Base-by-base conservation (phyloP, 257 asterid genomes). In the Nicotiana sylvestris region DNA sequence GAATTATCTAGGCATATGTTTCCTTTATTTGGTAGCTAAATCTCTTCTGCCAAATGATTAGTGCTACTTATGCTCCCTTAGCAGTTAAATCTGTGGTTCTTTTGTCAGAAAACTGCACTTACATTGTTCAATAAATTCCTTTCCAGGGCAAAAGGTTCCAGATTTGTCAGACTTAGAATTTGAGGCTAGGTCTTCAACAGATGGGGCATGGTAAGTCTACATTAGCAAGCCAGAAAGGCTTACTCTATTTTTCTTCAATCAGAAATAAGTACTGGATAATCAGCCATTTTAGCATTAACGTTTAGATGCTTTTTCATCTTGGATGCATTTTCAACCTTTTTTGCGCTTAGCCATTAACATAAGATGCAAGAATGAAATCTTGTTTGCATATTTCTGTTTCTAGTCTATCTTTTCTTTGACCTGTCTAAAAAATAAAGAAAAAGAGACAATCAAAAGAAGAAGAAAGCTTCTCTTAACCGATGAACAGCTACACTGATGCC, bases 161-260 rank as follows among this genome's bases (percentile, higher is more conserved):
- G 90, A 92, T 76, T 46, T 86, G 29, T 86, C 93, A 32, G 85
- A 64, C 65, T 60, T 92, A 91, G 94, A 93, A 87, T 94, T 93
- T 82, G 98, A 94, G 87, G 98, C 99, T 3, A 90, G 86, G 88
- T 96, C 99, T 70, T 46, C 91, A 3, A 88, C 72, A 85, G 99
- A 96, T 80, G 96, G 93, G 69, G 99, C 99, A 56, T 96, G 98
- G 99, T 94, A 89, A 83, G 90, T 81, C 78, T 72, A 68, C 35
- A 66, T 74, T 67, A 65, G 72, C 86, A 60, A 57, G 30, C 43
- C 64, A 76, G 37, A 70, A 74, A 13, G 69, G 32, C 25, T 18
- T 60, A 62, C 25, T 32, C 29, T 56, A 21, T 60, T 70, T 72
- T 49, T 79, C 66, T 53, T 77, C 51, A 55, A 49, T 7, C 51